Conservation (phyloP, 495 filamentous ascomycete genomes). For the Xylaria intraflava region DNA sequence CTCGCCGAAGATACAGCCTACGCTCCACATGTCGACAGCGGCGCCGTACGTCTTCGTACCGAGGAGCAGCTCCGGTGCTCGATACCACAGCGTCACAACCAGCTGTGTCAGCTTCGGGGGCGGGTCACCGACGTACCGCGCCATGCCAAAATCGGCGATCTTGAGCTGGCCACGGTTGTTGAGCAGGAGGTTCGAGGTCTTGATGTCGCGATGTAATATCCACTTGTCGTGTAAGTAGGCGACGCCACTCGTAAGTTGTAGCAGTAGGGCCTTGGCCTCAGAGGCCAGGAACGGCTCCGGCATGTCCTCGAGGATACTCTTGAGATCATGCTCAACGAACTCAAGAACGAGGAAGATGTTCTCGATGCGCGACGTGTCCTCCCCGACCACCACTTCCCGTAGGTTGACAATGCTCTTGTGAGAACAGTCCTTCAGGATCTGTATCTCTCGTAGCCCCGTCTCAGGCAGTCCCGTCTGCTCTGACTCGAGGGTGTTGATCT, state of each 20-base stretch:
- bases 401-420: slow-evolving; percentile 53
- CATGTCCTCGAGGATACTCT: slow-evolving; percentile 90
- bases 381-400: slow-evolving; percentile 79
- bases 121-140: slow-evolving; percentile 79
- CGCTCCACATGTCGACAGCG: slow-evolving; percentile 88
- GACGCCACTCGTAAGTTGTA: slow-evolving; percentile 75
- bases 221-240: slow-evolving; percentile 82
- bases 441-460: slow-evolving; percentile 84
- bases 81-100: slow-evolving; percentile 97
- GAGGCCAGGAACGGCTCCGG: slow-evolving; percentile 87
- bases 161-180: slow-evolving; percentile 95
- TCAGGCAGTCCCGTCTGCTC: slow-evolving; percentile 74
- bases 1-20: slow-evolving; percentile 96
- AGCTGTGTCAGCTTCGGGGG: slow-evolving; percentile 81
- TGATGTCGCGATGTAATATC: slow-evolving; percentile 95
- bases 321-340: slow-evolving; percentile 96
- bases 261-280: slow-evolving; percentile 84
- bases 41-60: slow-evolving; percentile 69
- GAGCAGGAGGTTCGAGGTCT: slow-evolving; percentile 91
- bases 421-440: slow-evolving; percentile 44
- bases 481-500: slow-evolving; percentile 71
- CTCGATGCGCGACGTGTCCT: slow-evolving; percentile 54
- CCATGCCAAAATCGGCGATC: slow-evolving; percentile 97
- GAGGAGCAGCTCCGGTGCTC: slow-evolving; percentile 82
- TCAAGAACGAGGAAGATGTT: slow-evolving; percentile 96